These are phyloP conservation scores for Prunella vulgaris DNA, from an alignment of 257 asterid genomes.

Conservation along the genomic window DNA sequence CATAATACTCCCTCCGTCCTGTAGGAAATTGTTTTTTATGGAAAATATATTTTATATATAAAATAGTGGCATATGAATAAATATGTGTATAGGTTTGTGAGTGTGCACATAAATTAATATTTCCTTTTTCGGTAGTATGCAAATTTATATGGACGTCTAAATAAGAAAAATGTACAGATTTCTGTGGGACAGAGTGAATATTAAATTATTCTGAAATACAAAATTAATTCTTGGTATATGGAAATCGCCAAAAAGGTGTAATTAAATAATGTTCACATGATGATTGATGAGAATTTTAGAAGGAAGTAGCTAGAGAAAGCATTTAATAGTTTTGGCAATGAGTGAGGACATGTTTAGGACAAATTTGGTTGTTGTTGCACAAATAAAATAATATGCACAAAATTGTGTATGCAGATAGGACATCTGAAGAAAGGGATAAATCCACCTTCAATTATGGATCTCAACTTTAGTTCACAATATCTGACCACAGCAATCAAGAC, in stretches of 20 bases:
- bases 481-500: conserved; percentile 65
- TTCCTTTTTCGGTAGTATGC: too few species aligned
- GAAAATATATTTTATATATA: too few species aligned
- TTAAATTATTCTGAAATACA: too few species aligned
- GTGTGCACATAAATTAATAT: too few species aligned
- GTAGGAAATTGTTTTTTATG: too few species aligned
- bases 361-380: conserved; percentile 11
- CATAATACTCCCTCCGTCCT: too few species aligned
- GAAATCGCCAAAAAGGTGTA: too few species aligned
- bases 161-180: too few species aligned
- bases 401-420: conserved; percentile 62
- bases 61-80: too few species aligned
- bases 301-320: not conserved
- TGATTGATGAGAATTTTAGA: not conserved
- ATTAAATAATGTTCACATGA: conserved; percentile 1
- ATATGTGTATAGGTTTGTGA: too few species aligned
- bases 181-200: too few species aligned
- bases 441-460: conserved; percentile 77
- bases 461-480: conserved; percentile 62
- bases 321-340: conserved; percentile 16
- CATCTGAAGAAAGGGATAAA: conserved; percentile 85
- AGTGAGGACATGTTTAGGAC: conserved; percentile 26
- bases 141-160: too few species aligned
- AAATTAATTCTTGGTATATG: not conserved
- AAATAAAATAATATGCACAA: not conserved